phyloP scores from a whole-genome alignment of 192 early-diverging fungal species.

The Coemansia sp. region DNA sequence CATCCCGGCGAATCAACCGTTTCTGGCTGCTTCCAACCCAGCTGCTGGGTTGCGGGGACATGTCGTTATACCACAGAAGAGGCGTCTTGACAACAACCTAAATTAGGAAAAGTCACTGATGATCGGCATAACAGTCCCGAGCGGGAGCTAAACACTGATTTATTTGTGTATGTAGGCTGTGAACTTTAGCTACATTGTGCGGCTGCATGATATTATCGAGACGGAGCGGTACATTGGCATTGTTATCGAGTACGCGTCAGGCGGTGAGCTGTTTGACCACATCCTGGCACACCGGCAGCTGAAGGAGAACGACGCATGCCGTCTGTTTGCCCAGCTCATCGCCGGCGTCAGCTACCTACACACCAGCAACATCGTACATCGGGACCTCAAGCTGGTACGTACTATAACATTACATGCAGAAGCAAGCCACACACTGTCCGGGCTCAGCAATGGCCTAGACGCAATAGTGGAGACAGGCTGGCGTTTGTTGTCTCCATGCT shows the following conservation, averaged over 20 bases:
- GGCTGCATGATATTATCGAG: constrained; percentile 93
- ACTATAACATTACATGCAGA: not conserved
- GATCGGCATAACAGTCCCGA: constrained; percentile 4
- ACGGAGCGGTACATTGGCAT: constrained; percentile 96
- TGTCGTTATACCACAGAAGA: not conserved
- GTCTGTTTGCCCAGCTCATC: constrained; percentile 91
- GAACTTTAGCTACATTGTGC: constrained; percentile 88
- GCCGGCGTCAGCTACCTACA: constrained; percentile 91
- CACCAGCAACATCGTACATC: constrained; percentile 89
- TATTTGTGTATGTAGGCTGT: constrained; percentile 64
- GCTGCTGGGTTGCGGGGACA: not conserved
- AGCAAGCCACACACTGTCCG: constrained; percentile 7
- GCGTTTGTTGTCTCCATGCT: not conserved
- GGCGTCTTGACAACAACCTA: not conserved
- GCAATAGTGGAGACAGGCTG: constrained; percentile 1
- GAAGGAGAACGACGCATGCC: constrained; percentile 86
- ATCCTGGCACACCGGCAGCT: constrained; percentile 93
- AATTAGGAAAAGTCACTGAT: constrained; percentile 11
- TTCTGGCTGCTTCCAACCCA: not conserved
- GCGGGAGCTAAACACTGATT: not conserved
- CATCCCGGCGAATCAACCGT: not conserved
- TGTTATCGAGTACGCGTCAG: constrained; percentile 94
- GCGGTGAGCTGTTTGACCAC: constrained; percentile 97
- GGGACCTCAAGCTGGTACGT: constrained; percentile 91
- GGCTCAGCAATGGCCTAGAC: not conserved